phyloP scores from a whole-genome alignment of 2,329 filamentous ascomycete species.

The Aschersonia sp. region DNA sequence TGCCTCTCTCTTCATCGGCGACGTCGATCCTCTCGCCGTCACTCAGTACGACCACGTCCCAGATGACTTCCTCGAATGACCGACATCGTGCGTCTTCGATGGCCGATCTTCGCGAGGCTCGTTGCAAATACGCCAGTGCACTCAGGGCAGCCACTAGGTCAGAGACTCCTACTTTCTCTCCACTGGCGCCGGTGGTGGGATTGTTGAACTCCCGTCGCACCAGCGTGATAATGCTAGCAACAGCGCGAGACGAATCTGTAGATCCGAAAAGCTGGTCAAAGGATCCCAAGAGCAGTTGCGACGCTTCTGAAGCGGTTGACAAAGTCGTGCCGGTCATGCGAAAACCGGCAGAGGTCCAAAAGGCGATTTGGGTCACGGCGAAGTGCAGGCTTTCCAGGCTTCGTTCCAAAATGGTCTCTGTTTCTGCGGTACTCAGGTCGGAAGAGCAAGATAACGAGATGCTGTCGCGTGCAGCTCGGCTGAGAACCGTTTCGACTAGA shows the following conservation, averaged over 20 bases:
- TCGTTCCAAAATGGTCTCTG: slow-evolving; percentile 41
- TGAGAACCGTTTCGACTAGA: slow-evolving; percentile 38
- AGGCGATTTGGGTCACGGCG: slow-evolving; percentile 42
- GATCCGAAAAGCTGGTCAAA: slow-evolving; percentile 53
- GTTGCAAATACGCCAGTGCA: slow-evolving; percentile 47
- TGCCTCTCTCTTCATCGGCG: slow-evolving; percentile 13
- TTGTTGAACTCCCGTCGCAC: slow-evolving; percentile 51
- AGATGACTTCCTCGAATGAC: slow-evolving; percentile 41
- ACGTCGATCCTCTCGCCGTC: slow-evolving; percentile 44
- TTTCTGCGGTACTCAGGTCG: slow-evolving; percentile 33
- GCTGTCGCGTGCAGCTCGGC: slow-evolving; percentile 35
- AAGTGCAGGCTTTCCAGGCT: slow-evolving; percentile 42
- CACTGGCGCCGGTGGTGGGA: slow-evolving; percentile 41
- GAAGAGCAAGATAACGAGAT: slow-evolving; percentile 24
- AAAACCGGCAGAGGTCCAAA: slow-evolving; percentile 48
- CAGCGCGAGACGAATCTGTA: slow-evolving; percentile 54
- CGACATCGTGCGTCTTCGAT: slow-evolving; percentile 33
- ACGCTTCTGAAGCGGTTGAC: slow-evolving; percentile 38
- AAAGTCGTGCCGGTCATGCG: slow-evolving; percentile 41
- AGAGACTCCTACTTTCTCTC: slow-evolving; percentile 44
- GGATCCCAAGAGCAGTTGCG: slow-evolving; percentile 41
- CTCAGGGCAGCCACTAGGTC: slow-evolving; percentile 48
- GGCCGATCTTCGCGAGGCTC: slow-evolving; percentile 35
- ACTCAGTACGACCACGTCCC: slow-evolving; percentile 52
- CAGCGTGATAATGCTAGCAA: slow-evolving; percentile 50